These are phyloP conservation scores for Neoascochyta sp. DNA, from an alignment of 2,329 filamentous ascomycete species.

Conservation along the genomic window DNA sequence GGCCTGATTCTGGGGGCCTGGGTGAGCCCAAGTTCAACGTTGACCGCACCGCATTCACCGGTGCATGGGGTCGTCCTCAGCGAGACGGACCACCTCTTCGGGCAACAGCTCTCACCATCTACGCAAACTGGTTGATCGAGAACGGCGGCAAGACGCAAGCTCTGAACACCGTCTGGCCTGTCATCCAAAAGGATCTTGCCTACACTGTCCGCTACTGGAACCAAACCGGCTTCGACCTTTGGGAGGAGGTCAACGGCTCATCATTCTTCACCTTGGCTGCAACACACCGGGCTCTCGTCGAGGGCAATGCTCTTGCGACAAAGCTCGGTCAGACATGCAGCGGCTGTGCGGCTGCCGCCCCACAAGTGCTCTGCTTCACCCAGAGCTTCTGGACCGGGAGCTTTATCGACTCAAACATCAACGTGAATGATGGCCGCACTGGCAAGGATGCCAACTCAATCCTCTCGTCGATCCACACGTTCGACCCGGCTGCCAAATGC, in stretches of 20 bases:
- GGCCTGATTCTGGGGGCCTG: constrained; percentile 49
- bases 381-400: constrained; percentile 69
- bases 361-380: constrained; percentile 68
- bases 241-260: constrained; percentile 74
- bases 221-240: constrained; percentile 66
- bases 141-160: constrained; percentile 52
- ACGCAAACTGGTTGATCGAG: constrained; percentile 66
- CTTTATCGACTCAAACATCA: constrained; percentile 67
- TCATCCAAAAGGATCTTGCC: constrained; percentile 70
- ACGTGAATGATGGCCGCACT: constrained; percentile 55
- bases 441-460: constrained; percentile 72
- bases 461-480: constrained; percentile 53
- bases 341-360: constrained; percentile 62
- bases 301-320: constrained; percentile 64
- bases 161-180: constrained; percentile 61
- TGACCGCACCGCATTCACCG: constrained; percentile 61
- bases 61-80: constrained; percentile 73
- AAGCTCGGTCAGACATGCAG: constrained; percentile 58
- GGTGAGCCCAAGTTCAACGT: constrained; percentile 73
- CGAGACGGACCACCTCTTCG: constrained; percentile 74
- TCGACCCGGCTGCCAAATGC: constrained; percentile 64
- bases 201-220: constrained; percentile 70
- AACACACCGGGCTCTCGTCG: constrained; percentile 62
- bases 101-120: constrained; percentile 68
- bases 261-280: constrained; percentile 75